Base-by-base conservation (phyloP, 805 yeast genomes). In the Starmerella asiatica region DNA sequence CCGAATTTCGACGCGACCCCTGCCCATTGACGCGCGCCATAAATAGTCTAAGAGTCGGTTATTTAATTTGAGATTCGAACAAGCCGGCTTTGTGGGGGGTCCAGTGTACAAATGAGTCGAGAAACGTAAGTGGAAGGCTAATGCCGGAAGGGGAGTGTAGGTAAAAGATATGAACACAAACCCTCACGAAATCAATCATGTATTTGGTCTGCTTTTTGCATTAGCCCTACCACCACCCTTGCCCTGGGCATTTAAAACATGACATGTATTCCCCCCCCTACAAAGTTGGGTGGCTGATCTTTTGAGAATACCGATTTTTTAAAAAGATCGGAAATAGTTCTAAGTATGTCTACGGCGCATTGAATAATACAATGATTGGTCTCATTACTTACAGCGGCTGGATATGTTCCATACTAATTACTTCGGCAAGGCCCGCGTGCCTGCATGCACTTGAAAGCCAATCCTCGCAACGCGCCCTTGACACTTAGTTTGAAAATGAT, bases 21-120 rank as follows among this genome's bases (percentile, higher is more conserved):
- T 43, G 46, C 46, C 46, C 46, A 34, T 19, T 17, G 32, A 28
- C 37, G 40, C 46, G 46, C 21, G 46, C 30, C 46, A 43, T 43
- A 21, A 14, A 6, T 23, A 29, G 20, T 23, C 23, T 16, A 7
- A 32, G 12, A 16, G 7, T 8, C 20, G 7, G 17, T 14, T 29
- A 9, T 11, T 15, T 8, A 29, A 14, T 15, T 29, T 14, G 17
- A 9, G 8, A 8, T 11, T 7, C 17, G 14, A 11, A 8, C n/a
- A 11, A 9, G 17, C 17, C 15, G 32, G 32, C 17, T 15, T 29
- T 29, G 32, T 7, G 32, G 17, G 17, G 32, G 8, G n/a, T n/a
- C n/a, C n/a, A n/a, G n/a, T n/a, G n/a, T n/a, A n/a, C n/a, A n/a
- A n/a, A n/a, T n/a, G 26, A 7, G 26, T 23, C 26, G 26, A 23